These are phyloP conservation scores for Monosporascus sp. DNA, from an alignment of 2,329 filamentous ascomycete species.

Conservation along the genomic window DNA sequence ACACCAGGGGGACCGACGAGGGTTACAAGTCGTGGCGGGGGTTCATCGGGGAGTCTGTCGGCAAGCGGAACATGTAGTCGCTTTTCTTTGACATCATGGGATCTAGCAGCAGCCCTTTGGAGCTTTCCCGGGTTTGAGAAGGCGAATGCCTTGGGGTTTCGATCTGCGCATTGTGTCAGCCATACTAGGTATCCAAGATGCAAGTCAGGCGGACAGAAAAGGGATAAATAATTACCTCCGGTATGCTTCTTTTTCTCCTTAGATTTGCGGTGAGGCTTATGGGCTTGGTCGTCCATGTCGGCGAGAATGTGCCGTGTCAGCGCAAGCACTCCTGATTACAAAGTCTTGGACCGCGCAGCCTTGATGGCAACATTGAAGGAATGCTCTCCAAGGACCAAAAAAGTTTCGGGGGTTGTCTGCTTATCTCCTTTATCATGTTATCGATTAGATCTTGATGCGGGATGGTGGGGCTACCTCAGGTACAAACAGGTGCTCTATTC, in stretches of 20 bases:
- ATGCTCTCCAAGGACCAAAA: not conserved
- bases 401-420: not conserved
- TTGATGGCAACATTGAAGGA: not conserved
- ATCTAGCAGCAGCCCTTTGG: constrained; percentile 65
- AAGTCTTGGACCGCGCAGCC: too few species aligned
- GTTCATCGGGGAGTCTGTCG: constrained; percentile 91
- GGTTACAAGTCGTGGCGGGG: constrained; percentile 85
- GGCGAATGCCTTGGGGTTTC: constrained; percentile 87
- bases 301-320: constrained; percentile 11
- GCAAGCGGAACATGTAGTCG: constrained; percentile 93
- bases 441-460: not conserved
- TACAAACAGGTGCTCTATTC: too few species aligned
- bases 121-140: constrained; percentile 77
- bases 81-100: constrained; percentile 71
- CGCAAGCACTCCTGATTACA: constrained; percentile 2
- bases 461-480: not conserved
- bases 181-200: not conserved
- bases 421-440: not conserved
- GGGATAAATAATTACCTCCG: constrained; percentile 42
- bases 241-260: constrained; percentile 83
- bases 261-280: constrained; percentile 77
- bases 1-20: constrained; percentile 94
- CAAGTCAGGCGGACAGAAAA: not conserved
- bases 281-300: constrained; percentile 75
- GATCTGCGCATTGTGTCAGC: constrained; percentile 43